These are phyloP conservation scores for Mortierella sp. DNA, from an alignment of 371 early-diverging fungal genomes.

Conservation along the genomic window DNA sequence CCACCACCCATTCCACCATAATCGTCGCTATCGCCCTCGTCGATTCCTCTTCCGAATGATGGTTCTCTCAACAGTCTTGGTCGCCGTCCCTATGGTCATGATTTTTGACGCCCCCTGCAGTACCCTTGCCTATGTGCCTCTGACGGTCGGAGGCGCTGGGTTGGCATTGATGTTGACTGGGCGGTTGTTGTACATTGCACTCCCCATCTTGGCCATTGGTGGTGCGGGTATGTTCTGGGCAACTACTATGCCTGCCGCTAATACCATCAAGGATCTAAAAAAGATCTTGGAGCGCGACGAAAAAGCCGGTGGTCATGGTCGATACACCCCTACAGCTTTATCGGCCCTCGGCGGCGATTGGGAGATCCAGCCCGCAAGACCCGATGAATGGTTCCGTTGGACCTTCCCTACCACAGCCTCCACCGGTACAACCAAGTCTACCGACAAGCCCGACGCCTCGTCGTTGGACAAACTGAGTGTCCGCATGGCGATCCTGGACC, in stretches of 20 bases:
- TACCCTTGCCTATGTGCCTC: constrained; percentile 27
- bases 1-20: constrained; percentile 16
- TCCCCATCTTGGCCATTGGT: constrained; percentile 36
- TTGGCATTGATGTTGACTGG: constrained; percentile 37
- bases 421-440: background rate
- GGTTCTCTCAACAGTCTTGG: constrained; percentile 35
- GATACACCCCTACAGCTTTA: constrained; percentile 28
- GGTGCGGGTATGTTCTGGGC: constrained; percentile 40
- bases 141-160: constrained; percentile 41
- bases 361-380: constrained; percentile 37
- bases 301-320: constrained; percentile 7
- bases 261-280: constrained; percentile 37
- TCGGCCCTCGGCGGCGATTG: constrained; percentile 39
- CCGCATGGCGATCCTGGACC: constrained; percentile 50
- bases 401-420: constrained; percentile 27
- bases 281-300: constrained; percentile 43
- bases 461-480: constrained; percentile 41
- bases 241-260: constrained; percentile 37
- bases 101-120: constrained; percentile 31
- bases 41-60: constrained; percentile 40
- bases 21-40: constrained; percentile 26
- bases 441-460: constrained; percentile 4
- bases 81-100: constrained; percentile 41
- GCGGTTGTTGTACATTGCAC: constrained; percentile 19
- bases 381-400: constrained; percentile 53